Evolutionary conservation across 179 eudicot species (phyloP), one percentile per base, ranked within the genome.

Genomic region (Beta macrorhiza): DNA sequence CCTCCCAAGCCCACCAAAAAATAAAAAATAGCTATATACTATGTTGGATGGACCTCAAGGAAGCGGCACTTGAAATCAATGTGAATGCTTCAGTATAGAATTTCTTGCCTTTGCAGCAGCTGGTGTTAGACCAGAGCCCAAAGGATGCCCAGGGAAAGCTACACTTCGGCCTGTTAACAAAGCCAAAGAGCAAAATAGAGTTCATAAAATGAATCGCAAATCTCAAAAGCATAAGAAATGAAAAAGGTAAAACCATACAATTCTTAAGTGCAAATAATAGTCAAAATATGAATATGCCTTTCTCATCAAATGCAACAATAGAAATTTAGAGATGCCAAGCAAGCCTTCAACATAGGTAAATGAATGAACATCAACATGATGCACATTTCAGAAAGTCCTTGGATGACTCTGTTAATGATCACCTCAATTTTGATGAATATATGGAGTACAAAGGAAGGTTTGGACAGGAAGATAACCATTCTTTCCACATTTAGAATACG

Each of bases 81-180:
- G 81, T 81, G 79, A 86, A 79, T 61, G 84, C 87, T 84, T 84
- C 83, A 85, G 75, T 79, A 75, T 44, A 82, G 82, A 73, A 65
- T 85, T 79, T 84, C 98, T 91, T 92, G 93, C 99, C 98, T 96
- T 91, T 52, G 99, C 97, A 87, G 98, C 98, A 77, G 91, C 84
- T 80, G 90, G 85, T 61, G 94, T 91, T 67, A 96, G 88, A 85
- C 99, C 99, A 83, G 92, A 90, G 64, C 99, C 99, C 89, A 96
- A 86, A 84, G 98, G 92, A 86, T 94, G 98, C 72, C 99, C 98
- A 78, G 99, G 99, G 81, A 96, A 94, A 90, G 99, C 94, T 79
- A 96, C 99, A 85, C 99, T 96, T 82, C 97, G 86, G 74, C 99
- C 99, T 96, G 88, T 84, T 72, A 51, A 83, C 67, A 81, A 78